phyloP scores from a whole-genome alignment of 345 rosid species.

The Ceriops decandra region DNA sequence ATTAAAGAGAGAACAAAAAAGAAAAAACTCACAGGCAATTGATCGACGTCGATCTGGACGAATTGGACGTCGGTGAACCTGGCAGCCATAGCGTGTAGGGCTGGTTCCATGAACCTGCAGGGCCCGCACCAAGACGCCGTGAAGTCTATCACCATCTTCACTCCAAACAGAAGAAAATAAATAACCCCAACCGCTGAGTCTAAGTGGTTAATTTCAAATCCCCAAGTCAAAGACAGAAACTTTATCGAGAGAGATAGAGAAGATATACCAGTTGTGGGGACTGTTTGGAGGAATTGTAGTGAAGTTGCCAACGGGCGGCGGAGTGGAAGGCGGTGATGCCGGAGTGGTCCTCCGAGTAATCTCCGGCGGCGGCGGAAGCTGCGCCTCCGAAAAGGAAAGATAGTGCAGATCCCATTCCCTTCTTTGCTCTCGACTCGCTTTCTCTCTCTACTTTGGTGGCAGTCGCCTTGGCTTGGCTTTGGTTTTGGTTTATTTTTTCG shows the following conservation, averaged over 20 bases:
- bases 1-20: not conserved
- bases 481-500: no score
- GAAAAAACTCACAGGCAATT: conserved; percentile 51
- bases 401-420: conserved; percentile 41
- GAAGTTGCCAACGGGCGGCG: conserved; percentile 65
- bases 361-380: conserved; percentile 6
- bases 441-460: no score
- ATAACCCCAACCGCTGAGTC: not conserved
- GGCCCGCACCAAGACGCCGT: conserved; percentile 92
- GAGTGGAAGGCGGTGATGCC: conserved; percentile 56
- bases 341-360: conserved; percentile 16
- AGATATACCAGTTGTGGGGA: conserved; percentile 50
- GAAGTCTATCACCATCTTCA: conserved; percentile 73
- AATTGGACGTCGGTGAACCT: conserved; percentile 54
- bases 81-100: conserved; percentile 37
- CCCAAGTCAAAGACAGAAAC: not conserved
- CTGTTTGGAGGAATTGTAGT: conserved; percentile 60
- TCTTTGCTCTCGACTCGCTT: not conserved
- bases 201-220: not conserved
- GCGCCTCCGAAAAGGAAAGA: conserved; percentile 24
- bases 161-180: not conserved
- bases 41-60: conserved; percentile 85
- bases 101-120: conserved; percentile 69
- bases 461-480: no score
- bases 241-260: not conserved